A percentile compares a stretch with the other conserved stretches of the same genome.
phyloP scores from a whole-genome alignment of 768 basidiomycete species.

The Trametes sanguinea region DNA sequence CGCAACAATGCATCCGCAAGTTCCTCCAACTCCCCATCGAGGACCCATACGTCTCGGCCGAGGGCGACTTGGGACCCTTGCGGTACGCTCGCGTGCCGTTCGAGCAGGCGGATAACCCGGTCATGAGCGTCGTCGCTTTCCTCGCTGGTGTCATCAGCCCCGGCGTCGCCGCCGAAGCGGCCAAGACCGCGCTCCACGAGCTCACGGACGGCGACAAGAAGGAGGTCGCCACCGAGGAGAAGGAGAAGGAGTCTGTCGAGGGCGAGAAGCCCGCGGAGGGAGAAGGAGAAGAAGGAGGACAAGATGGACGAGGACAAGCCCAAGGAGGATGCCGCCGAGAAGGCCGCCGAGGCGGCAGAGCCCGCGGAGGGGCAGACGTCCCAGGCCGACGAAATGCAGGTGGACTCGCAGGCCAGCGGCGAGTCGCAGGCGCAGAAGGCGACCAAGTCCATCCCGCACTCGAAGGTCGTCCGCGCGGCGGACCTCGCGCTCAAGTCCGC shows the following conservation, averaged over 20 bases:
- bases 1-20: slow-evolving; percentile 93
- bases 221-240: slow-evolving; percentile 32
- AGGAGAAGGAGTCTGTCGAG: slow-evolving; percentile 36
- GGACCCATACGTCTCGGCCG: slow-evolving; percentile 83
- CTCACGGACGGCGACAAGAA: slow-evolving; percentile 61
- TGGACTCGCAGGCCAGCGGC: slow-evolving; percentile 38
- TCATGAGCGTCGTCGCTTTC: slow-evolving; percentile 98
- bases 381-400: slow-evolving; percentile 45
- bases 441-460: slow-evolving; percentile 56
- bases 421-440: slow-evolving; percentile 37
- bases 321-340: neutral
- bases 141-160: slow-evolving; percentile 91
- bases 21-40: slow-evolving; percentile 97
- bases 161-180: slow-evolving; percentile 90
- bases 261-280: slow-evolving; percentile 33
- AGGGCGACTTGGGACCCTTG: slow-evolving; percentile 74
- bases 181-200: slow-evolving; percentile 84
- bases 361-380: slow-evolving; percentile 1
- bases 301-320: slow-evolving; percentile 28
- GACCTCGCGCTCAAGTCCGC: slow-evolving; percentile 87
- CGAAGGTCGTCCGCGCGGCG: slow-evolving; percentile 81
- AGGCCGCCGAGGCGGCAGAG: too few relatives aligned
- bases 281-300: slow-evolving; percentile 46
- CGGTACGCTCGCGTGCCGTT: slow-evolving; percentile 84
- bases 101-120: slow-evolving; percentile 94